phyloP scores from a whole-genome alignment of 1,284 basidiomycete species.

The Ceratobasidium sp. region DNA sequence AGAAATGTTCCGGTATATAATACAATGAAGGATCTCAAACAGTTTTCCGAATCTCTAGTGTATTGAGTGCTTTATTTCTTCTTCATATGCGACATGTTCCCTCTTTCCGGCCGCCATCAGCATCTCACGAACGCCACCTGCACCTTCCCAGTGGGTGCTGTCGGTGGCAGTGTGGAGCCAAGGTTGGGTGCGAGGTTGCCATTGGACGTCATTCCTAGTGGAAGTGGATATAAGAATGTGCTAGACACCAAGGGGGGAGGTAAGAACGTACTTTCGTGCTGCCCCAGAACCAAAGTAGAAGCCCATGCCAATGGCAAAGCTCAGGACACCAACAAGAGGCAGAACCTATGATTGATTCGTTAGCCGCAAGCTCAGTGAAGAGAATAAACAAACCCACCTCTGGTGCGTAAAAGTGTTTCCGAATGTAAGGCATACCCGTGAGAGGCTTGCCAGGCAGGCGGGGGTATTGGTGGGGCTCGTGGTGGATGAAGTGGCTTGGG shows the following conservation, averaged over 20 bases:
- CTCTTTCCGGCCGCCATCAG: constrained; percentile 27
- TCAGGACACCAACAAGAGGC: constrained; percentile 17
- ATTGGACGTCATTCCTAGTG: constrained; percentile 35
- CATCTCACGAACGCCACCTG: constrained; percentile 29
- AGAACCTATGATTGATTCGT: constrained; percentile 2
- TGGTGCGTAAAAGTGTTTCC: constrained; percentile 33
- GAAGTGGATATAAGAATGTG: neutral
- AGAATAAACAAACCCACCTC: constrained; percentile 8
- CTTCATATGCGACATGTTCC: constrained; percentile 1
- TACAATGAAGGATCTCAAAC: constrained; percentile 17
- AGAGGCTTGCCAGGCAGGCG: constrained; percentile 17
- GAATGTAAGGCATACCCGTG: constrained; percentile 16
- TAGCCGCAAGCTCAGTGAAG: neutral
- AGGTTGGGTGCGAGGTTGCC: constrained; percentile 30
- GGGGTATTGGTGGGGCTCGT: constrained; percentile 28
- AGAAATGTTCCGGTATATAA: constrained; percentile 1
- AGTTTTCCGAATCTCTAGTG: neutral
- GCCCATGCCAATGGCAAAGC: constrained; percentile 26
- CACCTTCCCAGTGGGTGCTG: constrained; percentile 27
- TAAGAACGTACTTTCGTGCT: constrained; percentile 11
- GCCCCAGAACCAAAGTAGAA: constrained; percentile 29
- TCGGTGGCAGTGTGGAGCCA: constrained; percentile 32
- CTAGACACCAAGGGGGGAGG: neutral
- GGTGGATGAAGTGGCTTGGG: constrained; percentile 5
- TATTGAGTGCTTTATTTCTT: neutral